Conservation (phyloP, 2,329 filamentous ascomycete species). For the Trichoderma brevicompactum region DNA sequence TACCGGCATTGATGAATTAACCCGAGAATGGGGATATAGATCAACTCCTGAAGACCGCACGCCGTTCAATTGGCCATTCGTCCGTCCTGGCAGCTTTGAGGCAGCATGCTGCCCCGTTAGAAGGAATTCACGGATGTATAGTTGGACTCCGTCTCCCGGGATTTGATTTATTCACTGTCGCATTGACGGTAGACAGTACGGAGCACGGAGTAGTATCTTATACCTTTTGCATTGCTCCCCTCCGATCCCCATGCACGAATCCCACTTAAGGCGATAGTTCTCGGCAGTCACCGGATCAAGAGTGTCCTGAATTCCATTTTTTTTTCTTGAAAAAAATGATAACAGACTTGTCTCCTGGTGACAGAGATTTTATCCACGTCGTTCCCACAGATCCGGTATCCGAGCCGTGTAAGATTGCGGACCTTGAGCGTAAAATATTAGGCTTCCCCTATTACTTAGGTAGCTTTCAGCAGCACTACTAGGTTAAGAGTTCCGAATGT, state of each 20-base stretch:
- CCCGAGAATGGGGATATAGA: neutral
- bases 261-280: neutral
- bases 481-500: no score
- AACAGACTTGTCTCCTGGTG: slow-evolving; percentile 2
- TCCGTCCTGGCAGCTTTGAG: neutral
- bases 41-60: neutral
- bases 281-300: slow-evolving; percentile 13
- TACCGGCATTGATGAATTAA: neutral
- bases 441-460: neutral
- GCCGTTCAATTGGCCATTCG: neutral
- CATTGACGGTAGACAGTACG: neutral
- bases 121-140: neutral
- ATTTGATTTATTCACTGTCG: neutral
- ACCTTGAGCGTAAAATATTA: neutral
- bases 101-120: neutral
- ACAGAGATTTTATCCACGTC: neutral
- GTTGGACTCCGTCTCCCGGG: neutral
- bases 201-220: neutral
- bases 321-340: neutral
- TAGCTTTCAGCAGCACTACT: no score
- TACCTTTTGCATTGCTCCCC: neutral
- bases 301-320: neutral
- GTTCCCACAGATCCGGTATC: slow-evolving; percentile 17
- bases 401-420: slow-evolving; percentile 19
- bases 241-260: neutral